phyloP scores from a whole-genome alignment of 768 basidiomycete species.

The Pleurotus ostreatus region DNA sequence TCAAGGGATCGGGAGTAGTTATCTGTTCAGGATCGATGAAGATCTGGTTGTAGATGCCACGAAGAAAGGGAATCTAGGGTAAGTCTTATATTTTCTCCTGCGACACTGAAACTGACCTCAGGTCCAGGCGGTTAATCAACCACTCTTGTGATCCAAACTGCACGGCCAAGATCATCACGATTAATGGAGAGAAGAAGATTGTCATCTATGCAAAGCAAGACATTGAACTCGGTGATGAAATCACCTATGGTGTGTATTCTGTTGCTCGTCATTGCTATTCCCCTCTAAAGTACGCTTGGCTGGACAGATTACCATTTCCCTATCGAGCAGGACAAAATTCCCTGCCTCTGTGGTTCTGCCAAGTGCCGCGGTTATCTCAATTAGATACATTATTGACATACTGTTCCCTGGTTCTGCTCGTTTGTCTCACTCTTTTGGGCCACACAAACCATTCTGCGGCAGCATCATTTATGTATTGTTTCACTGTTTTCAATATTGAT shows the following conservation, averaged over 20 bases:
- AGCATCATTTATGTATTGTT: constrained; percentile 9
- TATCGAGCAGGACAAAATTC: constrained; percentile 96
- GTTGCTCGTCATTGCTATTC: neutral
- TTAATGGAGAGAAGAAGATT: constrained; percentile 94
- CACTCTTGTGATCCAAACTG: constrained; percentile 97
- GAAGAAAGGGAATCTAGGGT: constrained; percentile 99
- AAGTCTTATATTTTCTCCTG: constrained; percentile 28
- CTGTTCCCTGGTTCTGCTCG: constrained; percentile 12
- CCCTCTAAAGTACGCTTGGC: constrained; percentile 1
- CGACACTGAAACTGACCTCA: constrained; percentile 12
- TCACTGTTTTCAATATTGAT: constrained; percentile 8
- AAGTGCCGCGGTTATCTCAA: constrained; percentile 96
- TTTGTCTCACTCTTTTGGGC: constrained; percentile 9
- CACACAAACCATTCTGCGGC: constrained; percentile 7
- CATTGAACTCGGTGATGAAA: constrained; percentile 95
- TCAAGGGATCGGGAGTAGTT: constrained; percentile 96
- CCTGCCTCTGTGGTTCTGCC: constrained; percentile 84
- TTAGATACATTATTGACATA: constrained; percentile 47
- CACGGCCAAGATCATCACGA: constrained; percentile 87
- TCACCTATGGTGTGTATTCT: constrained; percentile 83
- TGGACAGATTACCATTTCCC: constrained; percentile 95
- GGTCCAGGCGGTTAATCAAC: constrained; percentile 86
- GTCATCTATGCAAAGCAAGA: constrained; percentile 98
- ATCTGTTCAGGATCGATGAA: constrained; percentile 96
- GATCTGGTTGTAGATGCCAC: constrained; percentile 98